Base-by-base conservation (phyloP, 1,284 basidiomycete species). In the Puccinia coronata region DNA sequence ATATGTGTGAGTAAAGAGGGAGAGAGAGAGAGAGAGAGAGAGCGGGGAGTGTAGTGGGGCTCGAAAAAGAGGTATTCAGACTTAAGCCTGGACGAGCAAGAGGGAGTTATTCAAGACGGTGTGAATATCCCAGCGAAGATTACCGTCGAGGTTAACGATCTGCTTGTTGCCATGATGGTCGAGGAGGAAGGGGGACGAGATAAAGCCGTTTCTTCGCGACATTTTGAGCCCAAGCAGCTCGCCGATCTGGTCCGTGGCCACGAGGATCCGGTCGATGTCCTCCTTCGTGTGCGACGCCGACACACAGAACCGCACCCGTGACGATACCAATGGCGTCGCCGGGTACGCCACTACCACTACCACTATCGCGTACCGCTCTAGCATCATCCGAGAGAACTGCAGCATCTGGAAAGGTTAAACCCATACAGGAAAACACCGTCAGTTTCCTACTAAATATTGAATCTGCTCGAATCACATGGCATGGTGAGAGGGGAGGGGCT, bases 211-310 rank as follows among this genome's bases (percentile, higher is more conserved):
- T 0, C 61, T 92, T 88, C 93, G 96, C 69, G 82, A 83, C 47
- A 87, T 84, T 84, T 88, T 88, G 87, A 99, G 87, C 86, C 94
- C 92, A 80, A 99, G 88, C 43, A 93, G 85, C 84, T 92, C 91
- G 39, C 97, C 96, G 82, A 99, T 89, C 87, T 98, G 96, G 87
- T 98, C 94, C 85, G 93, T 95, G 8, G 96, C 96, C 59, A 90
- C 88, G 63, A 99, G 88, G 47, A 99, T 88, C 39, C 89, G 88
- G 87, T 99, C 96, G 78, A 99, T 91, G 85, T 99, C 97, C 85
- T 95, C 92, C 88, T 99, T 99, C 82, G 96, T 98, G 88, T 99
- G 96, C 77, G 94, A 89, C 5, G 96, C 93, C 80, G 93, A 95
- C 31, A 98, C 89, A 86, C 97, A 99, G 89, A 98, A 98, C 84